Percentiles rank a stretch among this genome's conserved stretches.
These are phyloP conservation scores for Aspergillus tubingensis DNA, from an alignment of 2,329 filamentous ascomycete genomes.

Conservation along the genomic window DNA sequence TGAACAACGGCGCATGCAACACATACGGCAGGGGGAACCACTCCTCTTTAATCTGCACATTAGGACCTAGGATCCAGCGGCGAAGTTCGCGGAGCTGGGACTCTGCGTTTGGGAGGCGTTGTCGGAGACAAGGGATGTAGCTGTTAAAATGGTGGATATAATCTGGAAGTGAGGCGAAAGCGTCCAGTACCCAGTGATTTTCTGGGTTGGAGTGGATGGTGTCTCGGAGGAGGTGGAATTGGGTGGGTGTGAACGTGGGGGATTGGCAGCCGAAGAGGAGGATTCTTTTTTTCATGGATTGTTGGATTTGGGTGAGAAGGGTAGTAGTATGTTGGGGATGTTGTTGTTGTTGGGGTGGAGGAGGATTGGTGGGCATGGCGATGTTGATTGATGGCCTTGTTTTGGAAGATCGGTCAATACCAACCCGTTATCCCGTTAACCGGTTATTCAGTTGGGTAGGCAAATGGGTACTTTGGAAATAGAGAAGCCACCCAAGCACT, in stretches of 20 bases:
- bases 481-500: no score
- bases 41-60: constrained; percentile 1
- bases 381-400: background rate
- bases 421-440: no score
- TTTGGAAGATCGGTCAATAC: no score
- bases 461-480: no score
- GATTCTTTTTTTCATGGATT: background rate
- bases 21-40: constrained; percentile 21
- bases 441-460: no score
- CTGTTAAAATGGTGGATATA: constrained; percentile 13
- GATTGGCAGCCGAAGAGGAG: constrained; percentile 24
- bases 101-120: constrained; percentile 1
- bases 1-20: constrained; percentile 22
- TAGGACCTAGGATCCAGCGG: constrained; percentile 15
- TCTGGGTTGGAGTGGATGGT: constrained; percentile 15
- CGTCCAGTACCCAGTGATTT: constrained; percentile 19
- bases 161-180: constrained; percentile 14
- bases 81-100: constrained; percentile 11
- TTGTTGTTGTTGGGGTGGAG: background rate
- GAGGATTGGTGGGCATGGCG: background rate
- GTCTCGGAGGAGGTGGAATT: constrained; percentile 17
- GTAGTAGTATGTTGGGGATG: no score
- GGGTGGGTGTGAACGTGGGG: constrained; percentile 14
- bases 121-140: constrained; percentile 10
- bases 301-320: background rate